Base-by-base conservation (phyloP, 1,139 yeast genomes). In the Suhomyces choctaworum region DNA sequence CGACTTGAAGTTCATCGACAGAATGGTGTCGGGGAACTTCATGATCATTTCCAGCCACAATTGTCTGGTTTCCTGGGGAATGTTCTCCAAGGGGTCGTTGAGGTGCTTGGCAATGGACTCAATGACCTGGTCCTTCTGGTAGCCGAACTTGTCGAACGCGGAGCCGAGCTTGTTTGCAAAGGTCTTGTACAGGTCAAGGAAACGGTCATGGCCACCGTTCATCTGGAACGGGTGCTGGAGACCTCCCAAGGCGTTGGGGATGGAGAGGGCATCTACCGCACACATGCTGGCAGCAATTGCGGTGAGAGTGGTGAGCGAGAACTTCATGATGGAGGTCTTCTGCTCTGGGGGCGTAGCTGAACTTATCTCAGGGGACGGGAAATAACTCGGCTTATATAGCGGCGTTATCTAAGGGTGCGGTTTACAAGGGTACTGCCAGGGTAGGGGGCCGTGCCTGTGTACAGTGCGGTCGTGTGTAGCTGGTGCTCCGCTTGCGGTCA, bases 31-130 rank as follows among this genome's bases (percentile, higher is more conserved):
- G 15, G 88, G 88, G 60, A 73, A 80, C 32, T 69, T 65, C 52
- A 68, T 45, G 34, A 80, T 58, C 79, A 81, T 74, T 32, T 81
- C 85, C 25, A 71, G 51, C 89, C 88, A 82, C 33, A 74, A 51
- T 27, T 61, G 49, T 51, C 73, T 70, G 42, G 81, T 62, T 22
- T 74, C 80, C 15, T 60, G 54, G 8, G 82, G 62, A 35, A 80
- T 51, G 15, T 64, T 51, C 27, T 70, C 75, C 30, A 70, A 39
- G 6, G 79, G 73, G 47, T 73, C 70, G 35, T 74, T 69, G 51
- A 80, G 55, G 31, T 57, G 60, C 42, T 55, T 52, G 25, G 72
- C 59, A 42, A 69, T 59, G 32, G 64, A 48, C 25, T 52, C 54
- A 24, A 66, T 38, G 10, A 66, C 48, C 23, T 45, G 48, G 31